Evolutionary conservation across 1,139 yeast species (phyloP).

Genomic region (Meyerozyma carpophila): DNA sequence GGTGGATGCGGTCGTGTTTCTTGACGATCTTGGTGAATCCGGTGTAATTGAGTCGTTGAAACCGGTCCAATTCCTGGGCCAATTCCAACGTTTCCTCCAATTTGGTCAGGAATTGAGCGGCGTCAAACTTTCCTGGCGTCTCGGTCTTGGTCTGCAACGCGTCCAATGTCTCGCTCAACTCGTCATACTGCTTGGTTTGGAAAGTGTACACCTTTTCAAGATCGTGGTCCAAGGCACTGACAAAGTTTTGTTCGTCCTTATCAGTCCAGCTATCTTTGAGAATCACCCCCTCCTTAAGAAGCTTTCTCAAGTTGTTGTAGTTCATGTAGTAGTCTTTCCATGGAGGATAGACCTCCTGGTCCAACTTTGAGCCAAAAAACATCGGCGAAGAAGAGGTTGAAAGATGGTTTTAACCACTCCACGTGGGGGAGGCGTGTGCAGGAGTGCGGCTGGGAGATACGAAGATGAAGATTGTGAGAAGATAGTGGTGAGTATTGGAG

Average conservation of each 20-base stretch:
- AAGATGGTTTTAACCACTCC: neutral
- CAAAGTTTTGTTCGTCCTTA: constrained; percentile 76
- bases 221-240: constrained; percentile 73
- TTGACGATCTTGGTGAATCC: constrained; percentile 93
- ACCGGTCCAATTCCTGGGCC: constrained; percentile 84
- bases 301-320: constrained; percentile 73
- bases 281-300: constrained; percentile 74
- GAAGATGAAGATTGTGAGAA: neutral
- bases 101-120: constrained; percentile 51
- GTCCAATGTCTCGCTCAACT: constrained; percentile 59
- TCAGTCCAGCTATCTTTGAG: constrained; percentile 32
- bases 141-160: constrained; percentile 50
- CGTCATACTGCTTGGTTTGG: constrained; percentile 67
- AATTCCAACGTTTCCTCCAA: constrained; percentile 69
- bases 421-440: neutral
- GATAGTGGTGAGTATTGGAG: too few species aligned
- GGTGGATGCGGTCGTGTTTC: constrained; percentile 89
- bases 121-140: constrained; percentile 40
- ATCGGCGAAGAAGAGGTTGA: constrained; percentile 25
- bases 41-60: constrained; percentile 86
- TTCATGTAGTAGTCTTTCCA: constrained; percentile 83
- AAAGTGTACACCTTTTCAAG: constrained; percentile 91
- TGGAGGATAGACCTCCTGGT: constrained; percentile 77
- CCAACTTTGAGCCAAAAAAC: constrained; percentile 83
- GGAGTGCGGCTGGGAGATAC: neutral